phyloP scores from a whole-genome alignment of 768 basidiomycete species.

The Hygrocybe punicea region DNA sequence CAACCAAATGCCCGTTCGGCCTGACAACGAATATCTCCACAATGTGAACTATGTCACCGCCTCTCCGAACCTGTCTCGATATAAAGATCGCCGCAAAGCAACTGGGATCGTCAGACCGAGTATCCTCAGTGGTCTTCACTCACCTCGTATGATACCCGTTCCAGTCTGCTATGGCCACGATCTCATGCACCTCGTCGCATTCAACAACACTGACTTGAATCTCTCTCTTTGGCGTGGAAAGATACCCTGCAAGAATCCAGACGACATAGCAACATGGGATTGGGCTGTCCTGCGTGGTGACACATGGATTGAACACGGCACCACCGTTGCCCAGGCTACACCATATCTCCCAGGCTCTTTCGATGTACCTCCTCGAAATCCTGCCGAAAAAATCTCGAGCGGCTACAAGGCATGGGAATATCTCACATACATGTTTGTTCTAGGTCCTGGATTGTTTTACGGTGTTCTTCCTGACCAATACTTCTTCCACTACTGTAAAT shows the following conservation, averaged over 20 bases:
- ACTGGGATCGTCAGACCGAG: slow-evolving; percentile 38
- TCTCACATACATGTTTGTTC: slow-evolving; percentile 24
- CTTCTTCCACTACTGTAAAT: slow-evolving; percentile 1
- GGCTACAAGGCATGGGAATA: slow-evolving; percentile 41
- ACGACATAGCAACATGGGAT: slow-evolving; percentile 26
- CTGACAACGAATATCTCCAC: neutral
- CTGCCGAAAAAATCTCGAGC: slow-evolving; percentile 19
- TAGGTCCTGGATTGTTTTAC: too few relatives aligned
- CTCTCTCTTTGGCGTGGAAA: slow-evolving; percentile 16
- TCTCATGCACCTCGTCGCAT: slow-evolving; percentile 39
- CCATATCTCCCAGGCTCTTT: slow-evolving; percentile 11
- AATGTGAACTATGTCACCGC: slow-evolving; percentile 10
- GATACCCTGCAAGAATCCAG: slow-evolving; percentile 15
- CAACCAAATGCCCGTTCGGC: neutral
- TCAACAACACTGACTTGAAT: slow-evolving; percentile 37
- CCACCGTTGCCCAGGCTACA: slow-evolving; percentile 4
- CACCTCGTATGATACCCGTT: slow-evolving; percentile 33
- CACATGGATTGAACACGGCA: slow-evolving; percentile 19
- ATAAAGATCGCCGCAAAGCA: slow-evolving; percentile 21
- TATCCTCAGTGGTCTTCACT: slow-evolving; percentile 40
- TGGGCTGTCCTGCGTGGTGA: slow-evolving; percentile 25
- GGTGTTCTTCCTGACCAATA: slow-evolving; percentile 16
- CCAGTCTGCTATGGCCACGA: slow-evolving; percentile 23
- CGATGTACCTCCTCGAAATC: slow-evolving; percentile 20
- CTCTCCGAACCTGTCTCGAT: slow-evolving; percentile 28